Conservation (phyloP, 116 monocot genomes). For the Zostera marina region DNA sequence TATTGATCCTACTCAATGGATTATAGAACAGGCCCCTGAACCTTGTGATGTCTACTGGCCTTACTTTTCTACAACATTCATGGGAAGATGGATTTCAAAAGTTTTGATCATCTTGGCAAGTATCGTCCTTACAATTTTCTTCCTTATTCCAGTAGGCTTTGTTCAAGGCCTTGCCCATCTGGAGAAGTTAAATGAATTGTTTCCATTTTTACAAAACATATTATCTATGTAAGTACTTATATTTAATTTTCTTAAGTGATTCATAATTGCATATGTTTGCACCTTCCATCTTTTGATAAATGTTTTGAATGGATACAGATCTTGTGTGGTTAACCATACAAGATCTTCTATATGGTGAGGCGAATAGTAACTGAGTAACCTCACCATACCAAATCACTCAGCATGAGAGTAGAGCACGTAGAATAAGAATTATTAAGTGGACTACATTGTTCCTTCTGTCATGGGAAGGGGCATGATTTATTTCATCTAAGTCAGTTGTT, state of each 20-base stretch:
- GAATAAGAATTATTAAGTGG: too few species aligned
- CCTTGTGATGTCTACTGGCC: slow-evolving; percentile 97
- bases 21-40: slow-evolving; percentile 86
- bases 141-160: slow-evolving; percentile 70
- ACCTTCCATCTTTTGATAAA: background rate
- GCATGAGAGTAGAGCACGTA: too few species aligned
- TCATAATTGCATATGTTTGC: background rate
- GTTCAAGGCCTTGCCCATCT: slow-evolving; percentile 91
- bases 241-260: background rate
- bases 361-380: too few species aligned
- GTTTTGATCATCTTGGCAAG: slow-evolving; percentile 56
- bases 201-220: slow-evolving; percentile 64
- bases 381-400: too few species aligned
- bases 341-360: too few species aligned
- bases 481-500: too few species aligned
- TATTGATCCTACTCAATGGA: slow-evolving; percentile 68
- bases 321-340: too few species aligned
- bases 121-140: slow-evolving; percentile 50
- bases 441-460: too few species aligned
- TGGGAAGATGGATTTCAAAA: slow-evolving; percentile 78
- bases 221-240: slow-evolving; percentile 49
- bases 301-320: background rate
- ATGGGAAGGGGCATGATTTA: too few species aligned
- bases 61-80: slow-evolving; percentile 76
- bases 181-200: slow-evolving; percentile 43